A percentile compares a stretch with the other conserved stretches of the same genome.
Evolutionary conservation across 805 yeast species (phyloP).

Genomic region (Wickerhamomyces kurtzmanii): DNA sequence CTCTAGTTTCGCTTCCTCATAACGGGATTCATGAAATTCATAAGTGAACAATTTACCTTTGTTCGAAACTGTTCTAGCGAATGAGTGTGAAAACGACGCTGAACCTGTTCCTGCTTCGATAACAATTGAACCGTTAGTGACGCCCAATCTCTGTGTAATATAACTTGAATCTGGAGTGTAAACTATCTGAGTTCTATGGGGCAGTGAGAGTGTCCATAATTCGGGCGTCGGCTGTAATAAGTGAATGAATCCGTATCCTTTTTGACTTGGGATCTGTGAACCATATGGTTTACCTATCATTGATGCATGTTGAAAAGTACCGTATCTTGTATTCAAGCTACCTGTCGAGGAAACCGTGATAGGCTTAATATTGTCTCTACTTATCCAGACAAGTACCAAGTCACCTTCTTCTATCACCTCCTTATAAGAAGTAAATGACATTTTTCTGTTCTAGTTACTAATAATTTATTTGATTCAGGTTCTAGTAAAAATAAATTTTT

Average conservation of each 20-base stretch:
- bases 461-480: too few species aligned
- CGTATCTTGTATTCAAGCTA: constrained; percentile 75
- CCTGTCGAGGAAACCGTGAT: constrained; percentile 50
- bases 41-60: constrained; percentile 67
- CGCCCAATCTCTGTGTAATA: constrained; percentile 71
- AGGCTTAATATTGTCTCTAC: constrained; percentile 74
- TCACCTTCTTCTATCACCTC: constrained; percentile 77
- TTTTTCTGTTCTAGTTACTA: too few species aligned
- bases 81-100: constrained; percentile 89
- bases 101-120: constrained; percentile 98
- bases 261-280: constrained; percentile 66
- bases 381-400: constrained; percentile 76
- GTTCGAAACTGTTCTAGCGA: constrained; percentile 59
- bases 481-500: too few species aligned
- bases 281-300: constrained; percentile 84
- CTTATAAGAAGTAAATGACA: constrained; percentile 43
- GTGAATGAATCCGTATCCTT: constrained; percentile 80
- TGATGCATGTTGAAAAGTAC: constrained; percentile 72
- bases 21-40: constrained; percentile 88
- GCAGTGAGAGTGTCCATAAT: constrained; percentile 90
- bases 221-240: constrained; percentile 90
- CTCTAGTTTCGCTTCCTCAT: constrained; percentile 67
- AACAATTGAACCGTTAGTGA: constrained; percentile 66
- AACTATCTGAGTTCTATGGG: constrained; percentile 96
- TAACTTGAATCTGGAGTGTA: constrained; percentile 93